phyloP scores from a whole-genome alignment of 805 yeast species.

The Saccharomyces jurei region DNA sequence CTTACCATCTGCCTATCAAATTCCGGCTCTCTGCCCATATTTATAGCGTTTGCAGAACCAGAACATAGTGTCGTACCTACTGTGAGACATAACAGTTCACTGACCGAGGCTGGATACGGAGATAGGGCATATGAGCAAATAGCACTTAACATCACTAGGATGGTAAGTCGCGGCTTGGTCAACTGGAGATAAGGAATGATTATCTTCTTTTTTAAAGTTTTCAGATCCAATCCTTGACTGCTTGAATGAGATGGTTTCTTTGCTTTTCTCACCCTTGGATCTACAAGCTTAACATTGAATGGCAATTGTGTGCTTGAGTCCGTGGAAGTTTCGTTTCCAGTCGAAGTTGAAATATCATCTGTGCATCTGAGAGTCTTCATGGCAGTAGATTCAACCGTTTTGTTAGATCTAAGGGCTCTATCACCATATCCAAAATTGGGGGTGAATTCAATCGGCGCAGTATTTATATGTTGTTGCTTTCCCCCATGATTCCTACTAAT shows the following conservation, averaged over 20 bases:
- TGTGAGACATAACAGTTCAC: constrained; percentile 64
- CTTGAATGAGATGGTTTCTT: constrained; percentile 5
- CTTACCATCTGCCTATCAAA: constrained; percentile 83
- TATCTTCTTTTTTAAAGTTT: constrained; percentile 31
- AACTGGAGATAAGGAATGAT: constrained; percentile 63
- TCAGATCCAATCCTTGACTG: not conserved
- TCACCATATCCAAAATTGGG: constrained; percentile 24
- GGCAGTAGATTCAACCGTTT: constrained; percentile 15
- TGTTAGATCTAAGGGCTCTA: constrained; percentile 1
- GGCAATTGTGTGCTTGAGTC: constrained; percentile 32
- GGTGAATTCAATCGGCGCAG: constrained; percentile 33
- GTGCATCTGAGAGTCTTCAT: constrained; percentile 31
- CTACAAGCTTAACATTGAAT: constrained; percentile 45
- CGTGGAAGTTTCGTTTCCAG: not conserved
- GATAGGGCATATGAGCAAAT: constrained; percentile 91
- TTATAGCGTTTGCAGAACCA: constrained; percentile 92
- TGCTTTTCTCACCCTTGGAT: constrained; percentile 9
- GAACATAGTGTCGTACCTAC: constrained; percentile 82
- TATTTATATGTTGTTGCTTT: constrained; percentile 18
- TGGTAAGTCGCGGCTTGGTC: constrained; percentile 85
- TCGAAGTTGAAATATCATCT: constrained; percentile 18
- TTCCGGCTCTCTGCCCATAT: constrained; percentile 93
- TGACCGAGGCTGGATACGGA: constrained; percentile 69
- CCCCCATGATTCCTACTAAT: not conserved
- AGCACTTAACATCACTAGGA: constrained; percentile 81